Evolutionary conservation across 2,329 filamentous ascomycete species (phyloP), one percentile per base, ranked within the genome.

Genomic region (Ceratocystis variospora): DNA sequence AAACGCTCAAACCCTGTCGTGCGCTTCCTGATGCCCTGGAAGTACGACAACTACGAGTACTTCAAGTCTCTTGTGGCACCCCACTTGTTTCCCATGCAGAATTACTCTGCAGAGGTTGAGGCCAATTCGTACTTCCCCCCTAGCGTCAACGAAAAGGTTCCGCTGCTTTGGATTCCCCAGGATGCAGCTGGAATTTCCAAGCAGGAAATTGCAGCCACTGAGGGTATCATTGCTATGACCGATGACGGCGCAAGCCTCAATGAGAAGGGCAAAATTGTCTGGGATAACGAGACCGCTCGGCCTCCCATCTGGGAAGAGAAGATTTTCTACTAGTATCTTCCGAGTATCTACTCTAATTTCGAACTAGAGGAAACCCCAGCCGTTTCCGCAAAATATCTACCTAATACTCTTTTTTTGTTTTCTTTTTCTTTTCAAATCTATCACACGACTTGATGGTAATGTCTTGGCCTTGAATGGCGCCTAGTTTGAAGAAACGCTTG

Each of bases 91-190:
- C 74, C 77, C 31, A 68, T 68, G 66, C 66, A 68, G 55, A 53
- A 45, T 7, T 68, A 68, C 48, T 71, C 77, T 0, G 76, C 81
- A 7, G 81, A 84, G 65, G 72, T 80, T 0, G 83, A 87, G 72
- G 78, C 79, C 10, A 80, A 88, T 62, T 91, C 89, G 0, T 93
- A 90, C 76, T 83, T 83, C 74, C 86, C 91, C 69, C 89, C 90
- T 0, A 81, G 87, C 0, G 80, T 93, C 72, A 82, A 75, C 28
- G 79, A 83, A 68, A 70, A 80, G 70, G 75, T 82, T 0, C 88
- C 89, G 1, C 77, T 90, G 37, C 79, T 96, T n/a, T 96, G 91
- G 91, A 88, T 96, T 65, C 90, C 91, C 0, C 80, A 83, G 67
- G 91, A 96, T 71, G 76, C 81, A 1, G 82, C 85, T 28, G 88